phyloP scores from a whole-genome alignment of 2,329 filamentous ascomycete species.

The Talaromyces sp. region DNA sequence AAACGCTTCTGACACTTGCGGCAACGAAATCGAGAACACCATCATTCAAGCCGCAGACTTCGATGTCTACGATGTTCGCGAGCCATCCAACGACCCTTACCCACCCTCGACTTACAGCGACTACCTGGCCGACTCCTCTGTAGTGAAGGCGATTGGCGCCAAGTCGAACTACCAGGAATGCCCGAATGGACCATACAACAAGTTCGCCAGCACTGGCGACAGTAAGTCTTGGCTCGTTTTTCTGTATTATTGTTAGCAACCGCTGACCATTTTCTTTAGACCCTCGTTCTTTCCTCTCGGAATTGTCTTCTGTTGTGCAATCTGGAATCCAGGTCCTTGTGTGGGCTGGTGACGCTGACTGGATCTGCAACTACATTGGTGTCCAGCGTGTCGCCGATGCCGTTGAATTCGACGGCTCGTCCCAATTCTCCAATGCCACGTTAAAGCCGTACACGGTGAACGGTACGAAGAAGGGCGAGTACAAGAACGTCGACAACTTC shows the following conservation, averaged over 20 bases:
- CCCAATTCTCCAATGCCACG: conserved; percentile 44
- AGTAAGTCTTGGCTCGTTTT: conserved; percentile 17
- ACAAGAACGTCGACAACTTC: conserved; percentile 38
- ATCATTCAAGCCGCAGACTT: not conserved
- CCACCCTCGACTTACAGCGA: conserved; percentile 57
- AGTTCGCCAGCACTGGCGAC: conserved; percentile 35
- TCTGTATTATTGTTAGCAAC: no score
- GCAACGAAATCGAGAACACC: not conserved
- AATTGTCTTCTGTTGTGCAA: conserved; percentile 54
- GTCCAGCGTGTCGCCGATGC: conserved; percentile 48
- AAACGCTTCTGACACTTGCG: not conserved
- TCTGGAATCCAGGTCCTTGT: conserved; percentile 53
- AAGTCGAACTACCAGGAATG: conserved; percentile 50
- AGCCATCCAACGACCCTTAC: conserved; percentile 49
- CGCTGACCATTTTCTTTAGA: conserved; percentile 47
- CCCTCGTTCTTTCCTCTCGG: conserved; percentile 58
- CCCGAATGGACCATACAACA: conserved; percentile 2
- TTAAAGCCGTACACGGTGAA: conserved; percentile 42
- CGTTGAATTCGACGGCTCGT: conserved; percentile 40
- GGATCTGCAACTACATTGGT: conserved; percentile 53
- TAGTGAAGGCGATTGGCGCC: conserved; percentile 58
- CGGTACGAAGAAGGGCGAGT: conserved; percentile 41
- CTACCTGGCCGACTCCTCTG: conserved; percentile 57
- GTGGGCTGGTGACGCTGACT: conserved; percentile 56
- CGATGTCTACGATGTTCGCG: conserved; percentile 6